phyloP scores from a whole-genome alignment of 495 filamentous ascomycete species.

The Daldinia loculata region DNA sequence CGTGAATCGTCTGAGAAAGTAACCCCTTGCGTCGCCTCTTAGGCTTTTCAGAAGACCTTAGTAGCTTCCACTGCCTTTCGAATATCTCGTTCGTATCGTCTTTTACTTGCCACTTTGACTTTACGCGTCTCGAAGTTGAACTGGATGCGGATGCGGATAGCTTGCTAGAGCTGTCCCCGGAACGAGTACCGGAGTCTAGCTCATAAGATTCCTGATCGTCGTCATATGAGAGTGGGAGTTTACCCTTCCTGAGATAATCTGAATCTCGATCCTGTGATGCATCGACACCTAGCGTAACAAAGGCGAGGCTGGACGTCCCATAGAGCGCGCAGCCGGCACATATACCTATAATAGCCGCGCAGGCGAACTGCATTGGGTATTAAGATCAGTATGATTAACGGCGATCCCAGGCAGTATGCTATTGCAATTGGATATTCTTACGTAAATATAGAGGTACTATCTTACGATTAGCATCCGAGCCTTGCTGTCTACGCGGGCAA shows the following conservation, averaged over 20 bases:
- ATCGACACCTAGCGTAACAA: slow-evolving; percentile 51
- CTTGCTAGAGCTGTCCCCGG: slow-evolving; percentile 32
- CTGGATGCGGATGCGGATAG: neutral
- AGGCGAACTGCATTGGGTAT: slow-evolving; percentile 55
- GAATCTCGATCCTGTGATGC: slow-evolving; percentile 31
- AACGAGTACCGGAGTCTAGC: slow-evolving; percentile 10
- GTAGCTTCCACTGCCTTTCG: slow-evolving; percentile 40
- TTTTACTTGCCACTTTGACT: slow-evolving; percentile 16
- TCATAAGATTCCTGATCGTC: slow-evolving; percentile 45
- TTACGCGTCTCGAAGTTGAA: slow-evolving; percentile 6
- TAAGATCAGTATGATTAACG: slow-evolving; percentile 17
- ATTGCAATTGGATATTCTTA: slow-evolving; percentile 34
- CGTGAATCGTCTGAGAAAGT: slow-evolving; percentile 68
- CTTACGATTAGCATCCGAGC: slow-evolving; percentile 9
- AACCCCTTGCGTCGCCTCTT: slow-evolving; percentile 50
- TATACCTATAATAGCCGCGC: slow-evolving; percentile 66
- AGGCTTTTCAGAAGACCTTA: slow-evolving; percentile 43
- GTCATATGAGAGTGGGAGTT: slow-evolving; percentile 39
- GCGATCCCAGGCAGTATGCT: neutral
- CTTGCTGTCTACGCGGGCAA: slow-evolving; percentile 15
- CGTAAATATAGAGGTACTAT: slow-evolving; percentile 70
- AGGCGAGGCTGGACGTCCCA: slow-evolving; percentile 52
- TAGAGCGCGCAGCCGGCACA: slow-evolving; percentile 60
- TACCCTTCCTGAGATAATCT: slow-evolving; percentile 4
- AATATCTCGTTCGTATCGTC: slow-evolving; percentile 29